phyloP scores from a whole-genome alignment of 73 alveolate species.

The Diophrys sp. region DNA sequence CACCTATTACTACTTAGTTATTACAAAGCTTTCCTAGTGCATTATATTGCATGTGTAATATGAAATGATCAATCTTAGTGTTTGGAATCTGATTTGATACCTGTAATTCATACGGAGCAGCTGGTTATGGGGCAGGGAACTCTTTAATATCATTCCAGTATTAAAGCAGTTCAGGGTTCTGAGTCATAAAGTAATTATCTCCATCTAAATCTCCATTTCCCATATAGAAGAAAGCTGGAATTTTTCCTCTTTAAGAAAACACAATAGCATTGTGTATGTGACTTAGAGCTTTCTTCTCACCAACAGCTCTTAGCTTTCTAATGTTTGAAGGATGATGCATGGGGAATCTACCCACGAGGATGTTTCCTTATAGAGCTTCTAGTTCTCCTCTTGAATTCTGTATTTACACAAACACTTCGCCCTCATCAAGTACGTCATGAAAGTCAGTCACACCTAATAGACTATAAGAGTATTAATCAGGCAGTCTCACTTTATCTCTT shows the following conservation, averaged over 20 bases:
- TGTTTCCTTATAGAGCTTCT: neutral
- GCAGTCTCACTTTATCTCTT: neutral
- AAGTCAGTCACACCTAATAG: neutral
- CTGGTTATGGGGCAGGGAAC: no score
- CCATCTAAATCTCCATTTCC: neutral
- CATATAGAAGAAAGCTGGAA: neutral
- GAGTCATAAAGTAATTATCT: neutral
- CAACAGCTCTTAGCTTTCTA: neutral
- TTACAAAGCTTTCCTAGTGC: no score
- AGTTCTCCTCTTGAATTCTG: neutral
- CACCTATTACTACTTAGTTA: no score
- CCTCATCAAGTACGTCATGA: neutral
- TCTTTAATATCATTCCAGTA: no score
- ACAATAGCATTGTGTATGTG: neutral
- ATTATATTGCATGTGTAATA: no score
- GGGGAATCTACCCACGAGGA: neutral
- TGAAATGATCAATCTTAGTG: no score
- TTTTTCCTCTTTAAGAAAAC: neutral
- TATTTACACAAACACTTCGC: neutral
- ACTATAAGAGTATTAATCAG: neutral
- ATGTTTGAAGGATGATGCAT: neutral
- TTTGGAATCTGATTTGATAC: no score
- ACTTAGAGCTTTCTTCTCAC: neutral
- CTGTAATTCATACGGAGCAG: no score
- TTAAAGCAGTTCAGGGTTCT: no score